Evolutionary conservation across 139 green algal genomes (phyloP), one percentile per base, ranked within the genome.

Genomic region (Closterium sp.): DNA sequence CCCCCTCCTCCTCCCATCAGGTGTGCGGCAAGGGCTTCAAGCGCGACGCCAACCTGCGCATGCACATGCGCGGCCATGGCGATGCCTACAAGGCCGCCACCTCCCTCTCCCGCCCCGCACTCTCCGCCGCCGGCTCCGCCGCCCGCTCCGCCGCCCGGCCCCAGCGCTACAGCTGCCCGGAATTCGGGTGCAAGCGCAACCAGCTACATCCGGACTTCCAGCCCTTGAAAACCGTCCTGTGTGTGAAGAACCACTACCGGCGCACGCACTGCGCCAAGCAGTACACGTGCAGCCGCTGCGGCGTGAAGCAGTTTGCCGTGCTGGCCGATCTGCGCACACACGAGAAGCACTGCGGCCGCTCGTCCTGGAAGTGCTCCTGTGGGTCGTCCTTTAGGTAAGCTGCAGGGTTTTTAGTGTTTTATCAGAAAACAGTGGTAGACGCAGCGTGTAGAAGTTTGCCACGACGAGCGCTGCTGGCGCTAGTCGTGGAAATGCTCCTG

Each of bases 191-290:
- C 89, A 90, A 90, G 83, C 89, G 89, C 83, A 92, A 92, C 84
- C 38, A 83, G 89, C 28, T 84, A 28, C 89, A 92, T 35, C 34
- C 31, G 34, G 89, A 92, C 4, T 92, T 92, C 84, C 36, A 86
- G 84, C 84, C 89, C 3, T 35, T 92, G 33, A 92, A 92, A 86
- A 92, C 89, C 25, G 84, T 92, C 23, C 89, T 92, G 89, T 92
- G 89, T 35, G 89, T 90, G 32, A 92, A 92, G 84, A 92, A 92
- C 35, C 89, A 92, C 84, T 92, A 92, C 84, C 25, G 83, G 84
- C 84, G 89, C 12, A 86, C 31, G 30, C 89, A 92, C 84, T 92
- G 89, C 35, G 84, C 89, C 23, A 90, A 90, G 7, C n/a, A 84
- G n/a, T 86, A 90, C 83, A 38, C 89, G n/a, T 92, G 89, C 84